A percentile compares a stretch with the other conserved stretches of the same genome.
phyloP scores from a whole-genome alignment of 2,329 filamentous ascomycete species.

The Penicillium psychrosexuale region DNA sequence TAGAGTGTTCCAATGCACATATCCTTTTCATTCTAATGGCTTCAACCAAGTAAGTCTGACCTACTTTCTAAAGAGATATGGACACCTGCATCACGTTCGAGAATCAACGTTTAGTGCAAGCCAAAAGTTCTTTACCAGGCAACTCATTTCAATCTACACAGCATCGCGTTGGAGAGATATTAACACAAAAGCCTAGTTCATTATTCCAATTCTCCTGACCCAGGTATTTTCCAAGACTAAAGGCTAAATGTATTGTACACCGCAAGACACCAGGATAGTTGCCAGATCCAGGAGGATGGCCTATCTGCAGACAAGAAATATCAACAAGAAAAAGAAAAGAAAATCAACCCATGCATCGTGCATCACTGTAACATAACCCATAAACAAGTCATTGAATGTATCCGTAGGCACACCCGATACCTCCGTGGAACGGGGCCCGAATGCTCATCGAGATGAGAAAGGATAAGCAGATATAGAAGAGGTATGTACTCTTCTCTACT shows the following conservation, averaged over 20 bases:
- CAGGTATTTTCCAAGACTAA: conserved; percentile 12
- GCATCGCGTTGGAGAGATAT: not conserved
- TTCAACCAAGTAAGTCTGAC: not conserved
- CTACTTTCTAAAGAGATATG: not conserved
- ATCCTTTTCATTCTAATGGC: not conserved
- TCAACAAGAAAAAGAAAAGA: not conserved
- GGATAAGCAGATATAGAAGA: not conserved
- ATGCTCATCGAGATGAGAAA: not conserved
- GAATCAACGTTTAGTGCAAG: not conserved
- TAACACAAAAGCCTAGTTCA: not conserved
- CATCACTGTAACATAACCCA: conserved; percentile 16
- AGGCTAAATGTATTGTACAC: conserved; percentile 22
- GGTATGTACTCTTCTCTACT: conserved; percentile 4
- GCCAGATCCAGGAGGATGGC: conserved; percentile 14
- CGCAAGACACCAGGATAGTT: conserved; percentile 11
- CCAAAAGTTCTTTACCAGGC: not conserved
- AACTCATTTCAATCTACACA: not conserved
- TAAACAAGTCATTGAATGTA: conserved; percentile 1
- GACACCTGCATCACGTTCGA: not conserved
- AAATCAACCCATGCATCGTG: conserved; percentile 16
- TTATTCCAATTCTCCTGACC: conserved; percentile 14
- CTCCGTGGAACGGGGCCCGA: not conserved
- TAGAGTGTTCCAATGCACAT: not conserved
- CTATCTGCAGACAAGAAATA: not conserved
- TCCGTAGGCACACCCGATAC: not conserved